Percentiles rank a stretch among this genome's conserved stretches.
Evolutionary conservation across 2,329 filamentous ascomycete species (phyloP).

Genomic region (Zasmidium cellare): DNA sequence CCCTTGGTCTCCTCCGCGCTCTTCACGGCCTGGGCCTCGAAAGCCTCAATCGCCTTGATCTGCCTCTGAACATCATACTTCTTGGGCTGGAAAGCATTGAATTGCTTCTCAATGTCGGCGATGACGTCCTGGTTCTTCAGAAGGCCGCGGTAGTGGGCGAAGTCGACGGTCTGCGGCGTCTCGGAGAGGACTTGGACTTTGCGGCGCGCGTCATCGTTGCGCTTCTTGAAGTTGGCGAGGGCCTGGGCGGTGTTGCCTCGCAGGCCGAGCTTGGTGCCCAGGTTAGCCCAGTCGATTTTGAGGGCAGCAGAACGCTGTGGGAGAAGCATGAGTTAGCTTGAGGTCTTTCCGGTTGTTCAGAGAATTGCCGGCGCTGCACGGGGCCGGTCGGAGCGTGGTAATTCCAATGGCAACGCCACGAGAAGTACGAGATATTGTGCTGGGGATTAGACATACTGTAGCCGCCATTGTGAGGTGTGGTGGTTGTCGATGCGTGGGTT

Average conservation of each 20-base stretch:
- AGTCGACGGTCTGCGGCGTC: slow-evolving; percentile 85
- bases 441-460: slow-evolving; percentile 25
- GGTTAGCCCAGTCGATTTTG: slow-evolving; percentile 98
- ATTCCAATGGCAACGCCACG: slow-evolving; percentile 4
- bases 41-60: slow-evolving; percentile 96
- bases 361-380: background rate
- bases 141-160: slow-evolving; percentile 82
- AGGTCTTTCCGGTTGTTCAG: background rate
- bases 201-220: slow-evolving; percentile 97
- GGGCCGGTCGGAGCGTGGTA: slow-evolving; percentile 8
- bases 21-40: slow-evolving; percentile 95
- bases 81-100: slow-evolving; percentile 84
- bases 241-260: slow-evolving; percentile 89
- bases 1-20: slow-evolving; percentile 96
- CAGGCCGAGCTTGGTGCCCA: slow-evolving; percentile 91
- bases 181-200: slow-evolving; percentile 83
- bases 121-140: slow-evolving; percentile 96
- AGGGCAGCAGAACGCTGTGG: slow-evolving; percentile 91
- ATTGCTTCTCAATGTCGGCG: slow-evolving; percentile 96
- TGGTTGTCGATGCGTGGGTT: background rate
- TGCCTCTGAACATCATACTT: slow-evolving; percentile 92
- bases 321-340: slow-evolving; percentile 25
- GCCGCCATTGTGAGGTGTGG: slow-evolving; percentile 32
- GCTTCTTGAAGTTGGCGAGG: slow-evolving; percentile 97
- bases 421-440: background rate